A percentile compares a stretch with the other conserved stretches of the same genome.
Conservation (phyloP, 345 rosid genomes). For the Anastatica hierochuntica region DNA sequence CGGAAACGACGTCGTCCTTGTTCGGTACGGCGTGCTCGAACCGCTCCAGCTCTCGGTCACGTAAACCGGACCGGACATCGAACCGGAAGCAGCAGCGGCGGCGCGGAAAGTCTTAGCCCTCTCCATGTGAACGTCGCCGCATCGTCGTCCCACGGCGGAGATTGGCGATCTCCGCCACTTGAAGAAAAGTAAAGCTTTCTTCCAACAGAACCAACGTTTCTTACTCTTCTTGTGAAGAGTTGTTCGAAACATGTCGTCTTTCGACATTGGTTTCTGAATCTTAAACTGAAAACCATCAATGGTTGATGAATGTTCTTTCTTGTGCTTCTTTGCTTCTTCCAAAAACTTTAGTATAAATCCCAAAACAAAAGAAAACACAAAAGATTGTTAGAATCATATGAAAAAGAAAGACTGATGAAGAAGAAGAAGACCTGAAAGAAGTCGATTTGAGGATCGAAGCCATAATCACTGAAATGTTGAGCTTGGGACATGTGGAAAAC, state of each 20-base stretch:
- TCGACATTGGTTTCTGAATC: constrained; percentile 83
- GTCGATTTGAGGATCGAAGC: constrained; percentile 84
- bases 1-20: constrained; percentile 36
- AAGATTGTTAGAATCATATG: too few species aligned
- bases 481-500: too few species aligned
- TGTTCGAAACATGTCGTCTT: constrained; percentile 57
- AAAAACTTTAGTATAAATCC: too few species aligned
- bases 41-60: constrained; percentile 61
- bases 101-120: constrained; percentile 42
- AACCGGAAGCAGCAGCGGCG: too few species aligned
- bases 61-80: constrained; percentile 63
- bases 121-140: constrained; percentile 36
- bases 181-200: constrained; percentile 49
- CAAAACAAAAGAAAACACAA: too few species aligned
- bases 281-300: constrained; percentile 55
- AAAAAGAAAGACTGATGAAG: too few species aligned
- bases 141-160: background rate
- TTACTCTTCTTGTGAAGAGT: constrained; percentile 16
- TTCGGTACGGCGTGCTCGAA: constrained; percentile 47
- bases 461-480: constrained; percentile 81
- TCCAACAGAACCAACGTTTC: constrained; percentile 62
- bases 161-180: constrained; percentile 43
- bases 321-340: constrained; percentile 73
- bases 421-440: constrained; percentile 84
- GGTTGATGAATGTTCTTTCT: constrained; percentile 21